Conservation (phyloP, 805 yeast species). For the Zygosaccharomyces lentus region DNA sequence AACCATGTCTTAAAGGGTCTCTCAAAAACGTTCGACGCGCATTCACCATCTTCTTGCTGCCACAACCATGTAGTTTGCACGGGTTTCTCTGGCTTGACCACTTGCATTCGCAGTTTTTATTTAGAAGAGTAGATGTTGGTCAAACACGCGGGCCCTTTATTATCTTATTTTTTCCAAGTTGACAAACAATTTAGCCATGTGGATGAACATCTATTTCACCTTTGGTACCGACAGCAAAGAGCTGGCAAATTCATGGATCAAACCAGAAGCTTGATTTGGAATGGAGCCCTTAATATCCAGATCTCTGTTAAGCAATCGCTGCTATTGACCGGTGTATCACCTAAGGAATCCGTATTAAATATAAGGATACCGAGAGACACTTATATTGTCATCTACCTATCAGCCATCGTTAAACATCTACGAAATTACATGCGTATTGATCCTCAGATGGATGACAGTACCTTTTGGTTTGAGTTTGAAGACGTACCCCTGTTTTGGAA, state of each 20-base stretch:
- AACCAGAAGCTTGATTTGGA: slow-evolving; percentile 46
- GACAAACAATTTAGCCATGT: background rate
- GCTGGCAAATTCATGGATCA: slow-evolving; percentile 21
- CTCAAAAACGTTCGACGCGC: slow-evolving; percentile 17
- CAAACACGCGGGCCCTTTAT: background rate
- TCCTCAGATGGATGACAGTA: slow-evolving; percentile 18
- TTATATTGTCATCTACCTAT: slow-evolving; percentile 47
- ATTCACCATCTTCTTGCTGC: slow-evolving; percentile 23
- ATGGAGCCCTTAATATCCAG: slow-evolving; percentile 47
- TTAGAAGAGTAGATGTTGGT: background rate
- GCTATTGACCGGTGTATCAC: slow-evolving; percentile 18
- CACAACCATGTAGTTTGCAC: slow-evolving; percentile 21
- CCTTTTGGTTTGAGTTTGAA: slow-evolving; percentile 67
- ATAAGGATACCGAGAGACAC: slow-evolving; percentile 41
- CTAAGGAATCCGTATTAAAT: slow-evolving; percentile 20
- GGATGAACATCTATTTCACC: background rate
- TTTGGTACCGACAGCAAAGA: background rate
- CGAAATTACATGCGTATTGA: slow-evolving; percentile 32
- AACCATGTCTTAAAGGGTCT: slow-evolving; percentile 22
- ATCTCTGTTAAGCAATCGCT: slow-evolving; percentile 30
- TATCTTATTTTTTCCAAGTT: background rate
- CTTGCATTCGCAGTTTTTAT: slow-evolving; percentile 4
- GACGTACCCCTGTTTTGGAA: slow-evolving; percentile 70
- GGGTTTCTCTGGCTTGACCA: slow-evolving; percentile 7
- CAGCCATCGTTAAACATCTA: slow-evolving; percentile 39